A percentile compares a stretch with the other conserved stretches of the same genome.
Evolutionary conservation across 2,329 filamentous ascomycete genomes (phyloP).

Genomic region (Apiospora rasikravindrae): DNA sequence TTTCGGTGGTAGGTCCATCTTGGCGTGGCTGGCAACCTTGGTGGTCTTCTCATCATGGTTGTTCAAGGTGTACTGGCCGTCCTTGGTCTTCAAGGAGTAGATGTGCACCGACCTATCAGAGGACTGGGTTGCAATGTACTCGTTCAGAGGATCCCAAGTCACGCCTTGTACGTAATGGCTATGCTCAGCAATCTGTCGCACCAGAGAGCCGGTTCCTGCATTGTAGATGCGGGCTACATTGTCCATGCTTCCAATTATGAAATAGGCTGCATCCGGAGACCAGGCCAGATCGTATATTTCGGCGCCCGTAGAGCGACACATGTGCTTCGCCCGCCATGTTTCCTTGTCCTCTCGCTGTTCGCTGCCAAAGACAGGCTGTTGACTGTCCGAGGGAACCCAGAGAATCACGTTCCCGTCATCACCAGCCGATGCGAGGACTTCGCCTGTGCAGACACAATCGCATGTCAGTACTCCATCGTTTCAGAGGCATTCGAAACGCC

Average conservation of each 20-base stretch:
- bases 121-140: slow-evolving; percentile 97
- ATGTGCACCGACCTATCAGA: slow-evolving; percentile 98
- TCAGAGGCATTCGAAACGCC: slow-evolving; percentile 21
- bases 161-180: slow-evolving; percentile 99
- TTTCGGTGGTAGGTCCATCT: slow-evolving; percentile 89
- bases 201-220: slow-evolving; percentile 77
- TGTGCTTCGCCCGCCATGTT: slow-evolving; percentile 94
- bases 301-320: slow-evolving; percentile 92
- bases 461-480: slow-evolving; percentile 23
- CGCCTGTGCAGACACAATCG: slow-evolving; percentile 60
- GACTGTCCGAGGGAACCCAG: slow-evolving; percentile 87
- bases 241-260: slow-evolving; percentile 99
- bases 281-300: slow-evolving; percentile 99
- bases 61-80: slow-evolving; percentile 85
- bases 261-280: slow-evolving; percentile 96
- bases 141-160: slow-evolving; percentile 96
- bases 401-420: slow-evolving; percentile 97
- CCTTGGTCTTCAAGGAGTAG: slow-evolving; percentile 94
- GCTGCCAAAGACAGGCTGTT: slow-evolving; percentile 75
- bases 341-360: slow-evolving; percentile 93
- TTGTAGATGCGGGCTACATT: slow-evolving; percentile 98
- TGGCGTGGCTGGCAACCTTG: slow-evolving; percentile 77
- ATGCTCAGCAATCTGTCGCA: slow-evolving; percentile 95
- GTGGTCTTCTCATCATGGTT: slow-evolving; percentile 69
- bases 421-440: slow-evolving; percentile 91